Percentiles rank a stretch among this genome's conserved stretches.
Conservation (phyloP, 1,284 basidiomycete species). For the Peniophora sp. region DNA sequence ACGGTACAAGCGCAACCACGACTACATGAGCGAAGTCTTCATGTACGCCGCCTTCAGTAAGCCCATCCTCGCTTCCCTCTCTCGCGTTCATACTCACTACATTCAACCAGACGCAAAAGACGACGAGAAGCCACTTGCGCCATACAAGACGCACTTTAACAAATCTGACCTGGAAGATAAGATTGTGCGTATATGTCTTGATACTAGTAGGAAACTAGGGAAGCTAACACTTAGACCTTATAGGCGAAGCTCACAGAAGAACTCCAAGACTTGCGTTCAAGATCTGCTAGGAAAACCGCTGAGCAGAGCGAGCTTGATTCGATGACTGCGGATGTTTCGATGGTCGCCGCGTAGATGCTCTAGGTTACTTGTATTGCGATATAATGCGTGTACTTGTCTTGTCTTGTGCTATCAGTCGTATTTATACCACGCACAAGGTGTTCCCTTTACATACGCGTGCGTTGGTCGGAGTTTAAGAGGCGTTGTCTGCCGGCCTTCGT, state of each 20-base stretch:
- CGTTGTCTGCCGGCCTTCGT: no score
- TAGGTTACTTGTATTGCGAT: no score
- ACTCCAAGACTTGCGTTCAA: constrained; percentile 34
- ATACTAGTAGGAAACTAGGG: not conserved
- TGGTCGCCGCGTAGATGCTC: constrained; percentile 16
- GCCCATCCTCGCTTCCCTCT: constrained; percentile 9
- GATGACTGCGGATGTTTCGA: constrained; percentile 15
- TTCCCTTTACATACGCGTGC: no score
- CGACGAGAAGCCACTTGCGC: constrained; percentile 26
- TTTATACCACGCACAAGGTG: no score
- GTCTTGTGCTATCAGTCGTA: no score
- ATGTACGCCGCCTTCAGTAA: constrained; percentile 59
- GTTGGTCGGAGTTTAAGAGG: no score
- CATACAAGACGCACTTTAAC: constrained; percentile 52
- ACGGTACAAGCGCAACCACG: constrained; percentile 72
- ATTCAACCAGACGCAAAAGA: constrained; percentile 37
- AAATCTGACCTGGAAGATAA: constrained; percentile 51
- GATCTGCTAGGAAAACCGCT: constrained; percentile 14
- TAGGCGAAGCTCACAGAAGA: constrained; percentile 42
- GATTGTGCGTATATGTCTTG: not conserved
- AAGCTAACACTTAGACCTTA: constrained; percentile 2
- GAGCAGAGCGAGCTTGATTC: constrained; percentile 6
- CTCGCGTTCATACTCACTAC: constrained; percentile 4
- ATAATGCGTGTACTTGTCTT: no score
- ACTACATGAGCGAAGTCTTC: constrained; percentile 76